Evolutionary conservation across 129 eudicot genomes (phyloP), one percentile per base, ranked within the genome.

Genomic region (Scalesia atractyloides): DNA sequence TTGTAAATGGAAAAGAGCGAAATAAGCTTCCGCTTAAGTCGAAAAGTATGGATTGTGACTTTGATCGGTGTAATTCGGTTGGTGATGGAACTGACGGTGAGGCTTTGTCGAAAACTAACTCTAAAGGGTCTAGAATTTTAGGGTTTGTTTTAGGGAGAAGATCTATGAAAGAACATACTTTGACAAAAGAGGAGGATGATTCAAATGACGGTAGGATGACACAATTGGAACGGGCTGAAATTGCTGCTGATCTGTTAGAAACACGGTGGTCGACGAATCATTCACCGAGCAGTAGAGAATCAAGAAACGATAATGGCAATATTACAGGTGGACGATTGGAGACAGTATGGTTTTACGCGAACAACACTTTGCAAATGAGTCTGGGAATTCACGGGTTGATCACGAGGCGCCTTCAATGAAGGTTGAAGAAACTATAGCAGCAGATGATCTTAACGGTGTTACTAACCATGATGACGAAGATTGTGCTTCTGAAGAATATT

Each of bases 161-260:
- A 51, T 84, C 92, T 17, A 67, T 58, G 70, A 82, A 82, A 77
- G 88, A 74, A 58, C 74, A 36, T 57, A 81, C 52, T 49, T 64
- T 70, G 72, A 61, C 72, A 9, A 76, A 20, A 34, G 83, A 77
- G 50, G 76, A 82, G 5, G 44, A 69, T 54, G 80, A 43, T 76
- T 62, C 73, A 41, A 76, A 76, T 79, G 82, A 5, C 64, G 72
- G 30, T 50, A 82, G 90, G 68, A 51, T 77, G 24, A 83, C 73
- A 0, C 86, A 95, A 7, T 65, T 90, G 78, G 96, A 95, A 68
- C 83, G 87, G 64, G 97, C 95, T 76, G 95, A 91, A 85, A 83
- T 95, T 61, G 97, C 99, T 48, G 99, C 97, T 36, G 97, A 95
- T 81, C 85, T 95, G 4, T 85, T 95, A 84, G 99, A 95, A 41